phyloP scores from a whole-genome alignment of 2,329 filamentous ascomycete species.

The Penicillium sumatraense region DNA sequence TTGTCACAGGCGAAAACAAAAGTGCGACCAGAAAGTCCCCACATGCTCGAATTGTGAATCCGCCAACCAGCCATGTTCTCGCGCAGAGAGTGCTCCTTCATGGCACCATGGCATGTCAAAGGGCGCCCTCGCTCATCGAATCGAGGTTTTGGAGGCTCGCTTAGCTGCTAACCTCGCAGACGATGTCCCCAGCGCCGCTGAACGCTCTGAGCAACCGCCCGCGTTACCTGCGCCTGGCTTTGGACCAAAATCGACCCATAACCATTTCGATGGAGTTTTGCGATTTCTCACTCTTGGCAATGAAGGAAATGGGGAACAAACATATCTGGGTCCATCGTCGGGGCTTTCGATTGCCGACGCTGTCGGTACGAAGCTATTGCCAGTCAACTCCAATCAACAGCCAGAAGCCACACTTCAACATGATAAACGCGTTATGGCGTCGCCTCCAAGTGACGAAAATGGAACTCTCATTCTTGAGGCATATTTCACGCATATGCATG shows the following conservation, averaged over 20 bases:
- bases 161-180: slow-evolving; percentile 11
- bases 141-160: slow-evolving; percentile 25
- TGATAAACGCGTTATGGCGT: background rate
- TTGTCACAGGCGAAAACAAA: slow-evolving; percentile 31
- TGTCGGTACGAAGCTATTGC: slow-evolving; percentile 12
- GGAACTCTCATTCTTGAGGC: slow-evolving; percentile 20
- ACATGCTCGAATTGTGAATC: slow-evolving; percentile 26
- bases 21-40: slow-evolving; percentile 25
- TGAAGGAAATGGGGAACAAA: background rate
- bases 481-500: slow-evolving; percentile 28
- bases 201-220: background rate
- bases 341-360: slow-evolving; percentile 22
- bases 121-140: slow-evolving; percentile 24
- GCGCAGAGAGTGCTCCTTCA: slow-evolving; percentile 22
- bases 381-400: background rate
- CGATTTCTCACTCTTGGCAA: slow-evolving; percentile 10
- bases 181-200: background rate
- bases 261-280: slow-evolving; percentile 3
- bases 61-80: slow-evolving; percentile 24
- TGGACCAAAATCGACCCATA: background rate
- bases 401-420: background rate
- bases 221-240: too few species aligned
- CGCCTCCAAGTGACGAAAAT: slow-evolving; percentile 17
- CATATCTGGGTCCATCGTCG: slow-evolving; percentile 24
- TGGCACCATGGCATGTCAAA: slow-evolving; percentile 34